Conservation (phyloP, 192 early-diverging fungal genomes). For the Dissophora globulifera region DNA sequence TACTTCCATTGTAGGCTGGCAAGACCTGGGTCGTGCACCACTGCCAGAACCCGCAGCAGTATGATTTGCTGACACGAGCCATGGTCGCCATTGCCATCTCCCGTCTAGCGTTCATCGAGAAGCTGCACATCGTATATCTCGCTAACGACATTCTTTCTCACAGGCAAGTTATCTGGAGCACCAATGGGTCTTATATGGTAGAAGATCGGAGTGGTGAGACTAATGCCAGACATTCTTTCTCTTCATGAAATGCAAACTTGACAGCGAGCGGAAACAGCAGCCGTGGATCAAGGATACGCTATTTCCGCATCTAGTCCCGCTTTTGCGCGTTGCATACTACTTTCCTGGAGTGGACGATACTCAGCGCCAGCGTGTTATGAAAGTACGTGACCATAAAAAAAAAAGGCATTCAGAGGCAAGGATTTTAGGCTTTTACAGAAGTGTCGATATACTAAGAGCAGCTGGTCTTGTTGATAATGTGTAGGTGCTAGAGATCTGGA, state of each 20-base stretch:
- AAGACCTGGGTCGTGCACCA: conserved; percentile 62
- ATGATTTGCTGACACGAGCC: conserved; percentile 45
- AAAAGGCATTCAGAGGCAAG: no score
- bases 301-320: conserved; percentile 53
- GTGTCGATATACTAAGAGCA: no score
- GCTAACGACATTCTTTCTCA: conserved; percentile 64
- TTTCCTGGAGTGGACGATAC: conserved; percentile 51
- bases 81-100: conserved; percentile 55
- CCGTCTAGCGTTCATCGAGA: conserved; percentile 54
- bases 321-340: conserved; percentile 60
- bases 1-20: conserved; percentile 51
- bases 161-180: no score
- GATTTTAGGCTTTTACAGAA: no score
- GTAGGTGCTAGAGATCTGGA: conserved; percentile 58
- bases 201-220: no score
- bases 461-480: no score
- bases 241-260: no score
- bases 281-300: conserved; percentile 61
- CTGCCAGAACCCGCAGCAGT: conserved; percentile 54
- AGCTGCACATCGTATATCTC: conserved; percentile 62
- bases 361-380: conserved; percentile 58
- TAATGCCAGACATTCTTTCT: no score
- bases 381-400: conserved; percentile 53
- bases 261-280: conserved; percentile 55
- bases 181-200: no score